Base-by-base conservation (phyloP, 371 early-diverging fungal species). In the Mucor racemosus region DNA sequence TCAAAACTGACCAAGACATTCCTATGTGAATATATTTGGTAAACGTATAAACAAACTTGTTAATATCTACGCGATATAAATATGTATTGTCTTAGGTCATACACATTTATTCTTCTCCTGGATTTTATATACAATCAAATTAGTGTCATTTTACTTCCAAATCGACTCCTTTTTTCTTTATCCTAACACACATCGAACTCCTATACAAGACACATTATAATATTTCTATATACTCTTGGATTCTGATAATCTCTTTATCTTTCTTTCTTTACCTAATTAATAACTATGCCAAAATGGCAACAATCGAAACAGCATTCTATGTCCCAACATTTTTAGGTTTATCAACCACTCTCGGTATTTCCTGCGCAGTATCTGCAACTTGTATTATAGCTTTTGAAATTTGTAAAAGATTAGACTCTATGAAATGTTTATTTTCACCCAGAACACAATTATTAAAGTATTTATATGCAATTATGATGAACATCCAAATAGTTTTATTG, bases 401-500 rank as follows among this genome's bases (percentile, higher is more conserved):
- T 5, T 70, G 82, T 53, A 81, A 88, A 41, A 69, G 76, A 19
- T 69, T 77, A 19, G 68, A 74, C 10, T 80, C 76, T 11, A 69
- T 87, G 86, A 81, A 76, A 64, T 67, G 72, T 71, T 55, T 89
- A 62, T 89, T 84, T 67, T 76, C 85, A 35, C 88, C 89, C 17
- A 75, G 88, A 3, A 77, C 86, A 19, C 81, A 78, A 56, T 70
- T 89, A 7, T 39, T 61, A 38, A 72, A 70, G 89, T 84, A 74
- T n/a, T n/a, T n/a, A 73, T 59, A n/a, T 21, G 50, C 5, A 2
- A 19, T 34, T 19, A 10, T 35, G 41, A 5, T 42, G 41, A 21
- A 17, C 1, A 17, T 26, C 13, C 7, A 5, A 9, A 35, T 13
- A 21, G 55, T 55, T 35, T 33, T 14, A 0, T 13, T n/a, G 7